Conservation (phyloP, 116 monocot genomes). For the Papilionanthe hybrid region DNA sequence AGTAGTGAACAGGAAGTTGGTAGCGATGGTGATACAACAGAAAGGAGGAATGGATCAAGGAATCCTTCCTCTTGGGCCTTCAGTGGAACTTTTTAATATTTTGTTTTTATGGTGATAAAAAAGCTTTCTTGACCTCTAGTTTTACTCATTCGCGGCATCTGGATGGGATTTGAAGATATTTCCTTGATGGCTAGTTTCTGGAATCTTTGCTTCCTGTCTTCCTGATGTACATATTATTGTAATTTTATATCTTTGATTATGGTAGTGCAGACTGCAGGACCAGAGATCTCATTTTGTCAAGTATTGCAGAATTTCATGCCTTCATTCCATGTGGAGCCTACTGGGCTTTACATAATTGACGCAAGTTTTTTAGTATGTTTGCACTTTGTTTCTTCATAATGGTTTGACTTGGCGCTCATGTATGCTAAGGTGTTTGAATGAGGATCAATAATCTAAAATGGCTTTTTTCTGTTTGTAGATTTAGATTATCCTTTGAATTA, state of each 20-base stretch:
- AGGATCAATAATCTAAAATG: background rate
- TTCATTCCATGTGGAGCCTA: background rate
- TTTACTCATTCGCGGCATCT: conserved; percentile 11
- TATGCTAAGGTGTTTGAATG: background rate
- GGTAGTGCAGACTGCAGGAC: no score
- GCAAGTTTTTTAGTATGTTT: background rate
- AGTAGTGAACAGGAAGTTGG: background rate
- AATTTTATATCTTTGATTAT: background rate
- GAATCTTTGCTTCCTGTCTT: background rate
- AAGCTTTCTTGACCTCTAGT: conserved; percentile 8
- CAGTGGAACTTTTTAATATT: conserved; percentile 46
- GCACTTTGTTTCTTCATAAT: background rate
- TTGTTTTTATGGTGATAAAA: conserved; percentile 4
- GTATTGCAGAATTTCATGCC: background rate
- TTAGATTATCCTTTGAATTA: background rate
- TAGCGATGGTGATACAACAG: conserved; percentile 6
- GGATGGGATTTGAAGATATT: conserved; percentile 30
- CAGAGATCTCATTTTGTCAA: no score
- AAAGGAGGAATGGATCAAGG: conserved; percentile 27
- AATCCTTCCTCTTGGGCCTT: conserved; percentile 45
- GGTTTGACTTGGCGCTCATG: background rate
- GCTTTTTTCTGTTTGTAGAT: background rate
- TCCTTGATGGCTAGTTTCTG: background rate
- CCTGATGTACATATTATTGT: background rate
- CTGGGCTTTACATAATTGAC: background rate